phyloP scores from a whole-genome alignment of 192 early-diverging fungal genomes.

The Pilaira anomala region DNA sequence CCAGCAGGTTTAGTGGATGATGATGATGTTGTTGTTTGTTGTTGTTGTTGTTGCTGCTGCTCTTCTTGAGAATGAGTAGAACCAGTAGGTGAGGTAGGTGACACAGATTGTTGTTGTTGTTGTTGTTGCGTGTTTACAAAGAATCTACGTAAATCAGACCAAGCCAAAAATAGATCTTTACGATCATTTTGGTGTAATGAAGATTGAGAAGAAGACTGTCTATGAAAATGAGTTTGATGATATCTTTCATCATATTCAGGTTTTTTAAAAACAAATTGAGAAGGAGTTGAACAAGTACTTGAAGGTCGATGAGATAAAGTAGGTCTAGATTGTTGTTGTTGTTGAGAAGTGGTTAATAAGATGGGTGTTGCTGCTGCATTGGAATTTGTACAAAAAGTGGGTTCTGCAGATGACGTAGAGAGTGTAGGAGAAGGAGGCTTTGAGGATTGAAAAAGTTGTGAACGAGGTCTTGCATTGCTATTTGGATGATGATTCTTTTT shows the following conservation, averaged over 20 bases:
- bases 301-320: conserved; percentile 22
- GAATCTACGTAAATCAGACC: conserved; percentile 32
- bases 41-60: not conserved
- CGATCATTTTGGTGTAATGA: not conserved
- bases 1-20: not conserved
- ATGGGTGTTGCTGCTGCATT: not conserved
- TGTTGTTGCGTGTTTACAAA: conserved; percentile 14
- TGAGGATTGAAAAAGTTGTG: conserved; percentile 26
- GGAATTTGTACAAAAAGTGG: conserved; percentile 6
- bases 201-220: not conserved
- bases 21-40: too few relatives aligned
- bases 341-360: not conserved
- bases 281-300: conserved; percentile 23
- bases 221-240: conserved; percentile 31
- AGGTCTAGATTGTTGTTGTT: conserved; percentile 20
- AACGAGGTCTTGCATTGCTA: conserved; percentile 13
- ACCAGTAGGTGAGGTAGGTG: conserved; percentile 10
- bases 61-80: conserved; percentile 14
- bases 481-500: not conserved
- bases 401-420: conserved; percentile 22
- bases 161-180: conserved; percentile 23
- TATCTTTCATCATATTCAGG: conserved; percentile 32
- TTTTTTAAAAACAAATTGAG: conserved; percentile 36
- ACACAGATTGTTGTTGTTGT: not conserved
- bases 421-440: conserved; percentile 33